Base-by-base conservation (phyloP, 75 land plant species). In the Picea glauca region DNA sequence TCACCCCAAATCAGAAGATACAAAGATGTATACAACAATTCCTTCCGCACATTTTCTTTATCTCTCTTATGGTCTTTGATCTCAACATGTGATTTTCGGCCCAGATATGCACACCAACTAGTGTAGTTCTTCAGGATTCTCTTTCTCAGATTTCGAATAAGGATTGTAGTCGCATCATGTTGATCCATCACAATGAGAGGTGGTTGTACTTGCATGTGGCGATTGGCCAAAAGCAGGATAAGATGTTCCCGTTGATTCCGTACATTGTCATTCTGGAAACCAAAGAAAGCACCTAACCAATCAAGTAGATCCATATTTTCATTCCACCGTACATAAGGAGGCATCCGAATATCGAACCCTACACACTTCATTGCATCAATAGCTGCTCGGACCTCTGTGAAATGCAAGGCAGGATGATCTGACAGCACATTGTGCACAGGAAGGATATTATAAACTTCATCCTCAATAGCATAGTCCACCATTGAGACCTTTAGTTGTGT, bases 11-110 rank as follows among this genome's bases (percentile, higher is more conserved):
- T 85, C 8, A 85, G 77, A 60, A 85, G 77, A 60, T 73, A 85
- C 72, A 85, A 78, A 40, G 60, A 63, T 54, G 76, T 81, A 77
- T 96, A 96, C 12, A 96, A 78, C 20, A 96, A 81, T 68, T 93
- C 96, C 26, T 86, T 78, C 33, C 88, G 89, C 23, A 72, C 82
- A 33, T 80, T 83, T 31, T 21, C 58, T 33, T 14, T 60, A 54
- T 7, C 5, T 56, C 67, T 18, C 58, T 32, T 60, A 54, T 21
- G 75, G 26, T 13, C 75, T 79, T 35, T 76, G 40, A 40, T 32
- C n/a, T 40, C 43, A 74, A 35, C 80, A 74, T 76, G 23, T 23
- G 75, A 30, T n/a, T 77, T 77, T n/a, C 76, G 60, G 57, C 60
- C 60, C 57, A 75, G 15, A 54, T 58, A 79, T 46, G 81, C 76